Evolutionary conservation across 164 flowering plant genomes (phyloP), one percentile per base, ranked within the genome.

Genomic region (Cinnamomum micranthum): DNA sequence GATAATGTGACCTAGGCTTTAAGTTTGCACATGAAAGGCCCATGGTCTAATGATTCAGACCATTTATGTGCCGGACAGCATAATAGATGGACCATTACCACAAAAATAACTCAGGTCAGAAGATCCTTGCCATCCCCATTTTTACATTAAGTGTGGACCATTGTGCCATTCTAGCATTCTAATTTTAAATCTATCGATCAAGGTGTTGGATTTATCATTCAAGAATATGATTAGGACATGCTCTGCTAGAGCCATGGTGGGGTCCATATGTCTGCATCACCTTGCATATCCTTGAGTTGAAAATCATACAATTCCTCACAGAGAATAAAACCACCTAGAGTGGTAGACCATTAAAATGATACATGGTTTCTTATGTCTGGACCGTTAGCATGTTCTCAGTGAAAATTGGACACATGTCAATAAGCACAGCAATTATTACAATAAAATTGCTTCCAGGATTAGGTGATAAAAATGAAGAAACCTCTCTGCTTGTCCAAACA

Each of bases 401-500:
- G 60, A 55, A 55, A 55, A 55, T 20, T 41, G 47, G 47, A 41
- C 60, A 55, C 20, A 19, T 55, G 60, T 14, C 60, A 55, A 55
- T 55, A 55, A 55, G 60, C 60, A 55, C 60, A 55, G n/a, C 60
- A 55, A 14, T 17, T 17, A 55, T 55, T 20, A 55, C 5, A 55
- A 15, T 17, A 55, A 15, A 55, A 55, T 41, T 15, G 60, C 60
- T 55, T 55, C 19, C 47, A 41, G 47, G 47, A 41, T 55, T 55
- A 55, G 17, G 13, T 58, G 17, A 52, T 17, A 50, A 72, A 28
- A 65, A 62, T 17, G 31, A 74, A 74, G 1, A 73, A 27, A 95
- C 97, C 97, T 95, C 99, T 72, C 59, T 79, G 71, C 88, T 86
- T 23, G 90, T 89, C 97, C 99, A 95, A 41, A 95, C 75, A 33